These are phyloP conservation scores for Fusarium xyrophilum DNA, from an alignment of 2,329 filamentous ascomycete species.

Conservation along the genomic window DNA sequence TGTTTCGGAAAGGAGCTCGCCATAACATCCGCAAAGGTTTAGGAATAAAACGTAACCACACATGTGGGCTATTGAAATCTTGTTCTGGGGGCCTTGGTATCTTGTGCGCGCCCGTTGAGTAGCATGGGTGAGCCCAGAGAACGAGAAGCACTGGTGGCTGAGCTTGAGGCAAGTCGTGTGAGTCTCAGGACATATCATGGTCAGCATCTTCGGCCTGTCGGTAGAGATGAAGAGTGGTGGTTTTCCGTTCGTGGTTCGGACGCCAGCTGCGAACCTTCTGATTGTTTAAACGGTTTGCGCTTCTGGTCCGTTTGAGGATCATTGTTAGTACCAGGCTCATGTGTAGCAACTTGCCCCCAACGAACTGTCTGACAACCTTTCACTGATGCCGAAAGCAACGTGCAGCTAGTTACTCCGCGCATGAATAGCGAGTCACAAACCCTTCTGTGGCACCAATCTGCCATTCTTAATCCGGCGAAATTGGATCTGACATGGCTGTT, in stretches of 20 bases:
- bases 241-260: constrained; percentile 6
- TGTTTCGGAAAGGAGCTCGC: constrained; percentile 34
- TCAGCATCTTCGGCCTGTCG: constrained; percentile 4
- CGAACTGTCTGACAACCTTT: constrained; percentile 30
- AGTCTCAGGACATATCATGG: constrained; percentile 24
- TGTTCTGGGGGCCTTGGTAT: constrained; percentile 5
- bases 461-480: constrained; percentile 6
- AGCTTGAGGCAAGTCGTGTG: not conserved
- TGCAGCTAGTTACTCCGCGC: constrained; percentile 25
- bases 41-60: constrained; percentile 42
- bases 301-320: constrained; percentile 11
- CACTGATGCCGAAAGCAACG: constrained; percentile 34
- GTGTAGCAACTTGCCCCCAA: constrained; percentile 27
- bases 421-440: constrained; percentile 27
- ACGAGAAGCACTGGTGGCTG: constrained; percentile 12
- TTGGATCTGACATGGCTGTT: constrained; percentile 10
- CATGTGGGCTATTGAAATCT: constrained; percentile 31
- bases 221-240: not conserved
- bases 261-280: not conserved
- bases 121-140: constrained; percentile 2
- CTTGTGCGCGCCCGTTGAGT: constrained; percentile 18
- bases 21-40: constrained; percentile 41
- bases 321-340: constrained; percentile 3
- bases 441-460: constrained; percentile 24
- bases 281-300: constrained; percentile 6